Evolutionary conservation across 1,284 basidiomycete genomes (phyloP).

Genomic region (Marasmius oreades): DNA sequence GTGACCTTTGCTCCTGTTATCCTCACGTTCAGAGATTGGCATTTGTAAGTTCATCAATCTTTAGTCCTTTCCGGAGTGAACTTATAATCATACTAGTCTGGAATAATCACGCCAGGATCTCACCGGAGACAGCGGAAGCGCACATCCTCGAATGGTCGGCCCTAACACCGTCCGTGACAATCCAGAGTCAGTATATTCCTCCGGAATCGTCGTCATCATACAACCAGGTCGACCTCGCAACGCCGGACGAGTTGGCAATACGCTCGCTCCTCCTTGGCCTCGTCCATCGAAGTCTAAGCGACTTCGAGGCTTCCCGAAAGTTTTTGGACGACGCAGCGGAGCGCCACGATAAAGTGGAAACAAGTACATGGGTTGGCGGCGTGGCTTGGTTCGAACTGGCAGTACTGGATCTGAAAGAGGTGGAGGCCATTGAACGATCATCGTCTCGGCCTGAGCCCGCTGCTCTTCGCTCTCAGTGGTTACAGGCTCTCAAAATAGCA

Average conservation of each 20-base stretch:
- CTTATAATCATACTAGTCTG: constrained; percentile 45
- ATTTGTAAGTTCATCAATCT: not conserved
- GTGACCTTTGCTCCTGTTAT: constrained; percentile 22
- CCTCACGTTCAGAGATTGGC: not conserved
- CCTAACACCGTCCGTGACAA: constrained; percentile 42
- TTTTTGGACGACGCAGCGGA: constrained; percentile 51
- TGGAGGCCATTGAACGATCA: constrained; percentile 27
- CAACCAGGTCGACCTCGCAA: constrained; percentile 51
- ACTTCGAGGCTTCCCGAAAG: constrained; percentile 39
- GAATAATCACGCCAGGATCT: constrained; percentile 65
- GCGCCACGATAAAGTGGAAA: constrained; percentile 35
- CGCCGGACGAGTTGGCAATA: constrained; percentile 65
- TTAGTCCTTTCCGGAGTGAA: not conserved
- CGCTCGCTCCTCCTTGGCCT: constrained; percentile 67
- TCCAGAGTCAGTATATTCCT: constrained; percentile 31
- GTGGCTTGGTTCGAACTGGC: constrained; percentile 66
- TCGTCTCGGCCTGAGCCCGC: not conserved
- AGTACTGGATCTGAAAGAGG: constrained; percentile 59
- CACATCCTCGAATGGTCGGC: constrained; percentile 50
- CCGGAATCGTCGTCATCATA: constrained; percentile 9
- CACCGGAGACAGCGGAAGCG: constrained; percentile 44
- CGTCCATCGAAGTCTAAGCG: constrained; percentile 52
- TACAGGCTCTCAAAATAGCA: constrained; percentile 41
- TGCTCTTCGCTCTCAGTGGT: constrained; percentile 40
- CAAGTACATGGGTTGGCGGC: constrained; percentile 64